These are phyloP conservation scores for Annona squamosa DNA, from an alignment of 164 flowering plant genomes.

Conservation along the genomic window DNA sequence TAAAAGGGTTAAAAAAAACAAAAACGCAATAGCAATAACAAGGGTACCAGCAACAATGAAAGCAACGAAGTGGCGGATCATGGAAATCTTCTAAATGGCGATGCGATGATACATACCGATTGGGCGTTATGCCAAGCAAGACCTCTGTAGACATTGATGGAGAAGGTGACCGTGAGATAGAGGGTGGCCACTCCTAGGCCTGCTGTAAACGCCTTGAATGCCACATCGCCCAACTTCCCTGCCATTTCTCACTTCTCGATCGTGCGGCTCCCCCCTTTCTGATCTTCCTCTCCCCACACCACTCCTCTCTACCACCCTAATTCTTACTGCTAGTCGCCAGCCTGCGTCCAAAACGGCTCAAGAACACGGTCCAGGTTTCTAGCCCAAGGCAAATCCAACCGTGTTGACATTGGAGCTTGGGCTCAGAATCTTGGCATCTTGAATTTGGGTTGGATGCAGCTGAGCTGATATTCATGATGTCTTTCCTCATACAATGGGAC, in stretches of 20 bases:
- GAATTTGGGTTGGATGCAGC: too few species aligned
- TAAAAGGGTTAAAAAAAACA: too few species aligned
- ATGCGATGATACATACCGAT: constrained; percentile 29
- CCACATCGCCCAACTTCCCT: constrained; percentile 47
- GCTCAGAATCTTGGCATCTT: too few species aligned
- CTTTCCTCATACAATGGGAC: too few species aligned
- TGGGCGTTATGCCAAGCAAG: constrained; percentile 89
- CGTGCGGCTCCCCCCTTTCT: background rate
- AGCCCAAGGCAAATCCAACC: too few species aligned
- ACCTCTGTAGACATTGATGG: constrained; percentile 84
- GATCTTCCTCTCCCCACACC: background rate
- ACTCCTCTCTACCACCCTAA: background rate
- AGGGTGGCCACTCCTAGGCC: constrained; percentile 74
- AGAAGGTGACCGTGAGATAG: constrained; percentile 77
- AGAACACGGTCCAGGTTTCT: too few species aligned
- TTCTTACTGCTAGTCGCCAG: background rate
- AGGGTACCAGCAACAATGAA: too few species aligned
- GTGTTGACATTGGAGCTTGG: too few species aligned
- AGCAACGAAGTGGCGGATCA: too few species aligned
- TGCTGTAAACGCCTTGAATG: constrained; percentile 74
- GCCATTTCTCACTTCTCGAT: background rate
- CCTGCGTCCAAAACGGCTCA: too few species aligned
- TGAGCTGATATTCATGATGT: too few species aligned
- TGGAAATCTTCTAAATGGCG: background rate
- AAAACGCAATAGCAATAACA: too few species aligned